These are phyloP conservation scores for Pseudopyricularia cyperi DNA, from an alignment of 2,329 filamentous ascomycete species.

Conservation along the genomic window DNA sequence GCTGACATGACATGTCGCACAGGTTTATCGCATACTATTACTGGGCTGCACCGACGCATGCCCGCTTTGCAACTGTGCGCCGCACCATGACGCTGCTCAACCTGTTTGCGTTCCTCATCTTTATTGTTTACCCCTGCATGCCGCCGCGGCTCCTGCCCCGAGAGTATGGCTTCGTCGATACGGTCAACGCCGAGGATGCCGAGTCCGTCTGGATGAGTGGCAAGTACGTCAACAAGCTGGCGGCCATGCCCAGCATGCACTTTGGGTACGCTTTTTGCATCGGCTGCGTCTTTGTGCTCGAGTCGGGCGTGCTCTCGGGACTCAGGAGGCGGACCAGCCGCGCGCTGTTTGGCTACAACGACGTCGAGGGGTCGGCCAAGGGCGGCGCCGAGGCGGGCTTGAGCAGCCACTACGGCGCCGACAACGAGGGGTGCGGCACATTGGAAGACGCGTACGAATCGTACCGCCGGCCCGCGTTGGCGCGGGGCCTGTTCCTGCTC, in stretches of 20 bases:
- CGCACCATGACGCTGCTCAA: slow-evolving; percentile 43
- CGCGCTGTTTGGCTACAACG: slow-evolving; percentile 1
- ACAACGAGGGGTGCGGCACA: slow-evolving; percentile 3
- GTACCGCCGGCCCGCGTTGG: neutral
- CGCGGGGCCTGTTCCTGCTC: slow-evolving; percentile 8
- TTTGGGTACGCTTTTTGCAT: slow-evolving; percentile 43
- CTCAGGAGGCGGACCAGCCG: slow-evolving; percentile 5
- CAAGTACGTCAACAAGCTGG: slow-evolving; percentile 43
- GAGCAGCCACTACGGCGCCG: neutral
- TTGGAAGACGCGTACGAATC: neutral
- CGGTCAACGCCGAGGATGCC: slow-evolving; percentile 36
- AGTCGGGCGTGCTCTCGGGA: slow-evolving; percentile 32
- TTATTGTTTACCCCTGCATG: slow-evolving; percentile 53
- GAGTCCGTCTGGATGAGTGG: slow-evolving; percentile 40
- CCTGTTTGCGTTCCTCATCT: slow-evolving; percentile 44
- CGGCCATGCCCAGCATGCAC: slow-evolving; percentile 44
- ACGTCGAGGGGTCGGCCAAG: slow-evolving; percentile 4
- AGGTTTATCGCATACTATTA: slow-evolving; percentile 54
- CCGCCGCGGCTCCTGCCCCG: slow-evolving; percentile 40
- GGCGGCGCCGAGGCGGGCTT: neutral
- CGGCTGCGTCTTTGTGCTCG: slow-evolving; percentile 37
- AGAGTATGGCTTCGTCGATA: slow-evolving; percentile 38
- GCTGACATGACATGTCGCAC: neutral
- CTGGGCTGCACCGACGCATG: slow-evolving; percentile 32
- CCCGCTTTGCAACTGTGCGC: slow-evolving; percentile 21